Percentiles rank a stretch among this genome's conserved stretches.
Evolutionary conservation across 164 flowering plant genomes (phyloP).

Genomic region (Tetrastigma voinierianum): DNA sequence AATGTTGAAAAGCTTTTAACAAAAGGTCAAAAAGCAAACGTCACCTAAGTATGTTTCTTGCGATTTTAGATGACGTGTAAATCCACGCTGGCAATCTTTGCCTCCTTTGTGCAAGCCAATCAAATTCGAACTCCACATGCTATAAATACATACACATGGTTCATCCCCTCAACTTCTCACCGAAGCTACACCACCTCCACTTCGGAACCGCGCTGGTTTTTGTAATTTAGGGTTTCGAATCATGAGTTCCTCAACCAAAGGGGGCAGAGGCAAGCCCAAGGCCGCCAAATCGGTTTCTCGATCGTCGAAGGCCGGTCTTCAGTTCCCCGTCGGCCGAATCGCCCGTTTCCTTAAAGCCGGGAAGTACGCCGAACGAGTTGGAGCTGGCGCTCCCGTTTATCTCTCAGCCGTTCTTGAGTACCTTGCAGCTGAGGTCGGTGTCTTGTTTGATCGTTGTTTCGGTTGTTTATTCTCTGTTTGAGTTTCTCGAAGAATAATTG

Average conservation of each 20-base stretch:
- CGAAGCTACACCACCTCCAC: no score
- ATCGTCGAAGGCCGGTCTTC: constrained; percentile 60
- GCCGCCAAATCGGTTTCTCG: constrained; percentile 51
- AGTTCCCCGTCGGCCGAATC: constrained; percentile 72
- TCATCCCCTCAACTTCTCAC: no score
- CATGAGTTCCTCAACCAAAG: constrained; percentile 40
- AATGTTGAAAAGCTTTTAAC: no score
- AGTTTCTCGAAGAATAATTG: neutral
- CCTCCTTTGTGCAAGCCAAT: no score
- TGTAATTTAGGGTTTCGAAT: neutral
- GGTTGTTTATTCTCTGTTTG: neutral
- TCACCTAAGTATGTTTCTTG: no score
- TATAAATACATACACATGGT: no score
- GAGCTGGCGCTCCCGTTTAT: constrained; percentile 65
- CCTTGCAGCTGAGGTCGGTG: constrained; percentile 57
- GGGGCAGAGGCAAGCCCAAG: constrained; percentile 60
- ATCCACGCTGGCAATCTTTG: no score
- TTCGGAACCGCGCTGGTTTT: no score
- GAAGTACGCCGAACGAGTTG: constrained; percentile 61
- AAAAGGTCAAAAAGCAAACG: no score
- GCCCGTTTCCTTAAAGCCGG: constrained; percentile 68
- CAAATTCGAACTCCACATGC: no score
- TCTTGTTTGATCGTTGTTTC: neutral
- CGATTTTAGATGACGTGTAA: no score
- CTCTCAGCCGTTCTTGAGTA: constrained; percentile 67